Evolutionary conservation across 495 filamentous ascomycete genomes (phyloP).

Genomic region (Parathielavia hyrcaniae): DNA sequence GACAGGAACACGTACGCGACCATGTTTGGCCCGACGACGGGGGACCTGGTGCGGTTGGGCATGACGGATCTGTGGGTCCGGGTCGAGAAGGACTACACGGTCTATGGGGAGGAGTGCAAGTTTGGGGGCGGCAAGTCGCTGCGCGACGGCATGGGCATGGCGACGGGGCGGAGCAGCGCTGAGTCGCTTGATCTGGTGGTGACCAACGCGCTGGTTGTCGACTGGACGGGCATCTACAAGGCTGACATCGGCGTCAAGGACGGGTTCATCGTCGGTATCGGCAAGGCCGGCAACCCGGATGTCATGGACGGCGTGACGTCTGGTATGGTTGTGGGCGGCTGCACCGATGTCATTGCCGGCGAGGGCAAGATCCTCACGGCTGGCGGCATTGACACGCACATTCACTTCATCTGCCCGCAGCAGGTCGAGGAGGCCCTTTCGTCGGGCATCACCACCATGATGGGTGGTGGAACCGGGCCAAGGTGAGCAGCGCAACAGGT

Average conservation of each 20-base stretch:
- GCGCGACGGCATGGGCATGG: constrained; percentile 94
- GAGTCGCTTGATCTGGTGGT: constrained; percentile 81
- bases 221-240: constrained; percentile 92
- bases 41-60: constrained; percentile 75
- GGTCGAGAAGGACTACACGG: constrained; percentile 81
- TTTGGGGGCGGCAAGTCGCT: constrained; percentile 96
- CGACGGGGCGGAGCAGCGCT: constrained; percentile 62
- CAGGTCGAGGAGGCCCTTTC: constrained; percentile 81
- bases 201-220: constrained; percentile 87
- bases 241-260: constrained; percentile 93
- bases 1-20: constrained; percentile 68
- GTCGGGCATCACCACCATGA: constrained; percentile 84
- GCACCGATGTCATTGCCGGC: constrained; percentile 93
- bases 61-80: constrained; percentile 85
- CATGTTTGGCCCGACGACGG: constrained; percentile 92
- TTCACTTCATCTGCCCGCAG: constrained; percentile 96
- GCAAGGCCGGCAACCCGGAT: constrained; percentile 95
- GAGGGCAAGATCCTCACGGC: constrained; percentile 92
- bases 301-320: constrained; percentile 84
- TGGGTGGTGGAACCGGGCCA: constrained; percentile 92
- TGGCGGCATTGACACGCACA: constrained; percentile 87
- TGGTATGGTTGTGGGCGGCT: constrained; percentile 76
- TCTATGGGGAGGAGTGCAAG: constrained; percentile 88
- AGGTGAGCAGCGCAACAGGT: constrained; percentile 38
- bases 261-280: constrained; percentile 82